phyloP scores from a whole-genome alignment of 2,329 filamentous ascomycete genomes.

The Byssothecium circinans region DNA sequence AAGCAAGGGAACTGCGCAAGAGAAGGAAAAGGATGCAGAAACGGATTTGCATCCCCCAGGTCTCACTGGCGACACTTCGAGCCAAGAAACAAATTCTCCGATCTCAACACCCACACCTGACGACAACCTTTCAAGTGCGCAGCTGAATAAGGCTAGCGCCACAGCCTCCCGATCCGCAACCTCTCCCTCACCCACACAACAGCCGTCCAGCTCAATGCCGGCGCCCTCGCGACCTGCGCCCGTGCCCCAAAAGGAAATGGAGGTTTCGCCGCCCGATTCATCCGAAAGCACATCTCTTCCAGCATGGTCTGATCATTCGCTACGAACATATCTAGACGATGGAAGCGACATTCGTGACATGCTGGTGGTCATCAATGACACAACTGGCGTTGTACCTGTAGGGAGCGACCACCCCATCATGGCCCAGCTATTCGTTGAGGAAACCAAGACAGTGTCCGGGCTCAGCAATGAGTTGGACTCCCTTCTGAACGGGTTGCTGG shows the following conservation, averaged over 20 bases:
- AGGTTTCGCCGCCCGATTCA: conserved; percentile 31
- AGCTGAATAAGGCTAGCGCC: conserved; percentile 27
- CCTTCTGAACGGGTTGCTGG: conserved; percentile 79
- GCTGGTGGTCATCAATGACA: conserved; percentile 89
- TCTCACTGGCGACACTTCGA: conserved; percentile 70
- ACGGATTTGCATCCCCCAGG: conserved; percentile 57
- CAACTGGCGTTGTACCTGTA: conserved; percentile 76
- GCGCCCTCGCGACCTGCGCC: conserved; percentile 44
- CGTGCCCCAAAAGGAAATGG: conserved; percentile 26
- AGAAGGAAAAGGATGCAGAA: conserved; percentile 30
- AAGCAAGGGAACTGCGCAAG: conserved; percentile 17
- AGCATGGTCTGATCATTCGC: conserved; percentile 82
- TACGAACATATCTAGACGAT: conserved; percentile 89
- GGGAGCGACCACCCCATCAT: conserved; percentile 84
- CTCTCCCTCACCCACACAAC: conserved; percentile 23
- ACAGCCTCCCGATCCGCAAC: conserved; percentile 19
- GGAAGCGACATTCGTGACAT: conserved; percentile 86
- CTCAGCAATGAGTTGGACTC: conserved; percentile 89
- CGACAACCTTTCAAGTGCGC: conserved; percentile 33
- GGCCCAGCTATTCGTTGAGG: conserved; percentile 77
- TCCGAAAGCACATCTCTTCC: conserved; percentile 57
- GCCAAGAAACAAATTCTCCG: conserved; percentile 57
- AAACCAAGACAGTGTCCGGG: conserved; percentile 81
- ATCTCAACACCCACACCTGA: conserved; percentile 40
- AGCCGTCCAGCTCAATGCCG: conserved; percentile 28